These are phyloP conservation scores for Hericium alpestre DNA, from an alignment of 768 basidiomycete species.

Conservation along the genomic window DNA sequence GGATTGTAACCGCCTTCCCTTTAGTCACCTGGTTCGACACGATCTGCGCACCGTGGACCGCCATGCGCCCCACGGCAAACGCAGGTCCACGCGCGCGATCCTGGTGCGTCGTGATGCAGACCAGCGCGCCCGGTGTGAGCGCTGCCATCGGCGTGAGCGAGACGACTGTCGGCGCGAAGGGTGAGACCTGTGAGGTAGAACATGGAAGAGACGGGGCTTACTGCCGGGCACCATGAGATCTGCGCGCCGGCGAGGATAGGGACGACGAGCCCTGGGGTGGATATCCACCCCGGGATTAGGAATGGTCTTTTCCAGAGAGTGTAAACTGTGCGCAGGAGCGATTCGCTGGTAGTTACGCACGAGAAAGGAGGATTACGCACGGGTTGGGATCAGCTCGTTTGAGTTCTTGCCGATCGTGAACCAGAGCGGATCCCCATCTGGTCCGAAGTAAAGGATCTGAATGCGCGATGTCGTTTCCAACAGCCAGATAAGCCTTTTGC, in stretches of 20 bases:
- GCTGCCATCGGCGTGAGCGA: constrained; percentile 19
- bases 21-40: constrained; percentile 32
- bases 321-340: constrained; percentile 35
- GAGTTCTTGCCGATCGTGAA: constrained; percentile 60
- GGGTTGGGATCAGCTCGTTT: constrained; percentile 64
- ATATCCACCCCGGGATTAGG: constrained; percentile 52
- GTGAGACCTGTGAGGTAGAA: constrained; percentile 1
- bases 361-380: constrained; percentile 17
- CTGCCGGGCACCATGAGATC: constrained; percentile 87
- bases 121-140: constrained; percentile 40
- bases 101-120: constrained; percentile 46
- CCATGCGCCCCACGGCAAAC: constrained; percentile 70
- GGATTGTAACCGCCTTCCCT: constrained; percentile 66
- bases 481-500: neutral
- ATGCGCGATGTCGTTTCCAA: neutral
- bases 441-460: constrained; percentile 54
- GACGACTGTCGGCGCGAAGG: neutral
- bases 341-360: neutral
- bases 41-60: constrained; percentile 27
- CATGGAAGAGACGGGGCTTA: constrained; percentile 24
- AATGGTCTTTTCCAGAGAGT: constrained; percentile 68
- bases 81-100: constrained; percentile 36
- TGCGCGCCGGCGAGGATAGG: constrained; percentile 62
- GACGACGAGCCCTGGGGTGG: constrained; percentile 62
- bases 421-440: constrained; percentile 69